Evolutionary conservation across 495 filamentous ascomycete genomes (phyloP).

Genomic region (Penicillium daleae): DNA sequence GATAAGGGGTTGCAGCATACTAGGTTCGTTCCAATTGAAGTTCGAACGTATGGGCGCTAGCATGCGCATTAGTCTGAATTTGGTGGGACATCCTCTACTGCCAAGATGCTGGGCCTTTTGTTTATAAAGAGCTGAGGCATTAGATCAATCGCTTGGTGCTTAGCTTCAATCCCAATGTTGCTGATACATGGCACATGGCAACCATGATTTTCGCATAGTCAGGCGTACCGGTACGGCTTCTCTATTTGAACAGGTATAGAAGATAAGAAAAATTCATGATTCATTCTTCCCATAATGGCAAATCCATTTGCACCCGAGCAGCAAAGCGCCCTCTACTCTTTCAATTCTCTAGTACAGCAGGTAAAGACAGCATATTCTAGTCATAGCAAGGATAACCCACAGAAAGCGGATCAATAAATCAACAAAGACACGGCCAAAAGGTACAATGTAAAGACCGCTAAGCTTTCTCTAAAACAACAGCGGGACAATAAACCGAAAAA

Average conservation of each 20-base stretch:
- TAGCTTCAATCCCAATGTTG: no score
- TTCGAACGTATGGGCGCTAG: background rate
- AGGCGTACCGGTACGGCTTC: no score
- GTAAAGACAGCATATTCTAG: background rate
- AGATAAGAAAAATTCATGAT: background rate
- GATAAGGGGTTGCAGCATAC: background rate
- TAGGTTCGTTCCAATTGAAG: background rate
- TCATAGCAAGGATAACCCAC: background rate
- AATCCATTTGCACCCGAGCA: background rate
- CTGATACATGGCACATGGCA: no score
- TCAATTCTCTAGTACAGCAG: background rate
- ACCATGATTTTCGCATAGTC: no score
- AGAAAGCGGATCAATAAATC: background rate
- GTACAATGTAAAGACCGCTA: slow-evolving; percentile 27
- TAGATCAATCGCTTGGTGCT: background rate
- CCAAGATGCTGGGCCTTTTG: background rate
- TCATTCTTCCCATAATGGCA: background rate
- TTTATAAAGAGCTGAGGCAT: background rate
- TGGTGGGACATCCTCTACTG: background rate
- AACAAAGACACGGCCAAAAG: background rate
- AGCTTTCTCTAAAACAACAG: slow-evolving; percentile 12
- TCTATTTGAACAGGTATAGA: background rate
- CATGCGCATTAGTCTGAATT: background rate
- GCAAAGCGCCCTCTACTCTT: background rate
- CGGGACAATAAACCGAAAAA: slow-evolving; percentile 1